Evolutionary conservation across 306 rosid species (phyloP), one percentile per base, ranked within the genome.

Genomic region (Acmispon strigosus): DNA sequence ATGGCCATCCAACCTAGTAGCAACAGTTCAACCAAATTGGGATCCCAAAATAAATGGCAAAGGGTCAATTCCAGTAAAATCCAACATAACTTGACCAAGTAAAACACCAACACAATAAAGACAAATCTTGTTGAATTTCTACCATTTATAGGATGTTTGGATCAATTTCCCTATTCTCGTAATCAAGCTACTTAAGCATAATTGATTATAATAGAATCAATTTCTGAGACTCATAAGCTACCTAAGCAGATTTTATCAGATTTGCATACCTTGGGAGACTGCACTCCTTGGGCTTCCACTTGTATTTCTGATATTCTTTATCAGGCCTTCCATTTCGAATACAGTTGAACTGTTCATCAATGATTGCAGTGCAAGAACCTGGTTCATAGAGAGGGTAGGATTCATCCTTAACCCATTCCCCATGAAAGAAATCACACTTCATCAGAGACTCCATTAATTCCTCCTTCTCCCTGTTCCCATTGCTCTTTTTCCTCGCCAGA

Each of bases 241-340:
- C 37, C 6, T 32, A 6, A 32, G 37, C 37, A 32, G 37, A 62
- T 45, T 10, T 34, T 7, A 52, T 36, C 20, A 63, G 55, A 44
- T 43, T 51, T 4, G 11, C 73, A 51, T 78, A 92, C 98, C 99
- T 91, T 16, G 99, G 99, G 10, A 94, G 84, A 70, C 7, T 69
- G 80, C 99, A 94, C 6, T 77, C 90, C 76, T 83, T 86, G 10
- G 99, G 99, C 77, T 87, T 89, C 99, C 99, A 94, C 78, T 84
- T 91, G 75, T 80, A 82, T 32, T 87, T 89, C 78, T 76, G 96
- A 75, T 76, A 84, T 8, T 77, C 80, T 48, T 78, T 82, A 76
- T 94, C 99, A 22, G 96, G 96, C 66, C 99, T 86, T 29, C 97
- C 96, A 63, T 94, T 94, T 52, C 61, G 15, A 72, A 86, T 71